Evolutionary conservation across 1,284 basidiomycete species (phyloP), one percentile per base, ranked within the genome.

Genomic region (Malassezia globosa): DNA sequence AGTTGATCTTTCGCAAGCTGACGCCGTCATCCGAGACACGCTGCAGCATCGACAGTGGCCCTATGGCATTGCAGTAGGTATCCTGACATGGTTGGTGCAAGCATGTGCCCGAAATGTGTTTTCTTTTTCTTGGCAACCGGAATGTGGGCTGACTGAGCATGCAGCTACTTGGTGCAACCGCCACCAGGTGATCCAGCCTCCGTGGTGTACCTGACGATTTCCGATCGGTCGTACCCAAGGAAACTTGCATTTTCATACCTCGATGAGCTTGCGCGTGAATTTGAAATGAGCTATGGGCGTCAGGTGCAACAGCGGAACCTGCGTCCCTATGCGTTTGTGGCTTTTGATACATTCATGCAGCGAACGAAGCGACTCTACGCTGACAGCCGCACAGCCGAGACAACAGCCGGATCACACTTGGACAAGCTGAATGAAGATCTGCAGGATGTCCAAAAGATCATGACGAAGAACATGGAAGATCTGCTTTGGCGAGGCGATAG

Each of bases 401-500:
- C 82, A 24, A 79, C 83, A 18, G 78, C 65, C 0, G 59, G 61
- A 48, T 82, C 81, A 18, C 80, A 81, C 53, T 72, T 99, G 46
- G 88, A 90, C 72, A 82, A 80, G 72, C 77, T 99, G 40, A 96
- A 96, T 69, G 88, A 90, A 67, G 92, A 97, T 61, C 76, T 99
- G 44, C 87, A 92, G 69, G 92, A 97, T 65, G 92, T 99, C 50
- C 96, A 92, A 41, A 78, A 87, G 61, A 96, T 99, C 74, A 97
- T 97, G 94, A 96, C 92, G n/a, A 99, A 97, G 77, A 97, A 97
- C 72, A 99, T 99, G 92, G 94, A 97, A 73, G 94, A 97, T 74
- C 75, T 99, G 48, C 75, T 99, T 31, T 96, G 90, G 92, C 78
- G 92, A 72, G 92, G 92, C 19, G 92, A 97, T 72, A 90, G 87